Evolutionary conservation across 2,329 filamentous ascomycete species (phyloP).

Genomic region (Purpureocillium lavendulum): DNA sequence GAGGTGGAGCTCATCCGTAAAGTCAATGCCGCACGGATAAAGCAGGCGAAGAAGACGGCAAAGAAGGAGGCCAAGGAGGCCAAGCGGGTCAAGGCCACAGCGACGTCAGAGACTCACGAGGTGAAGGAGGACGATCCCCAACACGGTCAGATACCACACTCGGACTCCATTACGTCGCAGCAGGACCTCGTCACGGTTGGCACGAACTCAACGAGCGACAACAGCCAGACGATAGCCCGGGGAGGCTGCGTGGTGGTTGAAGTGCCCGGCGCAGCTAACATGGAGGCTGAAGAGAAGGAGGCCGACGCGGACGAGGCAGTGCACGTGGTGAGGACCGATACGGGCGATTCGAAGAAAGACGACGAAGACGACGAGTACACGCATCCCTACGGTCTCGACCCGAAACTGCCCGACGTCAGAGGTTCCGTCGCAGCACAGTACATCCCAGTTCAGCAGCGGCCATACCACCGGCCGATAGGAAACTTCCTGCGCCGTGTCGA

Average conservation of each 20-base stretch:
- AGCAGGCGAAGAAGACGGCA: constrained; percentile 25
- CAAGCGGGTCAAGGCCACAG: neutral
- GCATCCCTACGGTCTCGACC: constrained; percentile 26
- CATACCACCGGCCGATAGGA: constrained; percentile 59
- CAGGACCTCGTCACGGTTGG: constrained; percentile 2
- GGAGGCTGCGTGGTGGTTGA: constrained; percentile 5
- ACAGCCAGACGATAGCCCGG: neutral
- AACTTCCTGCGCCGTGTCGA: constrained; percentile 84
- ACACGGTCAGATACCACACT: no score
- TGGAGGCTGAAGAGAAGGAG: constrained; percentile 1
- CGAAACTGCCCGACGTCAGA: constrained; percentile 28
- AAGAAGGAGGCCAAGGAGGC: neutral
- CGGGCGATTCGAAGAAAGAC: constrained; percentile 6
- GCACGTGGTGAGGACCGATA: neutral
- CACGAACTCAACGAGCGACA: neutral
- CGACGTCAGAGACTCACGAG: neutral
- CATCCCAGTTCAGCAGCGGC: constrained; percentile 65
- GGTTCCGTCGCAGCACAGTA: constrained; percentile 61
- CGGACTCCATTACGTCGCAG: constrained; percentile 1
- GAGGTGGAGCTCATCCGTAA: constrained; percentile 79
- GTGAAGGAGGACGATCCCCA: no score
- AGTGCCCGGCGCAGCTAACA: constrained; percentile 3
- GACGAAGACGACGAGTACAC: constrained; percentile 23
- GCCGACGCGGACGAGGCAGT: neutral
- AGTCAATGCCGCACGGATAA: constrained; percentile 64